Base-by-base conservation (phyloP, 2,329 filamentous ascomycete species). In the Paradendryphiella salina region DNA sequence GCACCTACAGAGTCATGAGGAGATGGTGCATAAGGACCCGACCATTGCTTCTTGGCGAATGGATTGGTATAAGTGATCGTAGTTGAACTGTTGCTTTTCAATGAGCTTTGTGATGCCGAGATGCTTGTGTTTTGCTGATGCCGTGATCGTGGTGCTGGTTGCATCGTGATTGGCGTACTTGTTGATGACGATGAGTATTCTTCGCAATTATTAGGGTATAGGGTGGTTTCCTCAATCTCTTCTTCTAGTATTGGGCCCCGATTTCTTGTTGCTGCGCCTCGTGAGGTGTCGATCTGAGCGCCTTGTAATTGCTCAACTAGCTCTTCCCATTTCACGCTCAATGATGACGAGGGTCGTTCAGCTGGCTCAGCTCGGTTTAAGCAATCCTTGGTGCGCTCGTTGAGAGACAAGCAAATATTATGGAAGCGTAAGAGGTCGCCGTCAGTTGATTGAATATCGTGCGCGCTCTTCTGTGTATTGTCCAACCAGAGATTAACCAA, bases 401-500 rank as follows among this genome's bases (percentile, higher is more conserved):
- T 74, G 10, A 82, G 73, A 11, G 70, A 71, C 8, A 75, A 64
- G 57, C 79, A 82, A 5, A 79, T 73, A 11, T 75, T 71, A 57
- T 82, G 79, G 60, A 82, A 82, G 6, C 70, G 69, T 5, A 74
- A 64, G 5, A 81, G 70, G 51, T 81, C 77, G 33, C 76, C 77
- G 26, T 78, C 76, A 0, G 70, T 60, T 0, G 67, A 54, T 46
- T 73, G 60, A 9, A 77, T 71, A 40, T 75, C 74, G 21, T 67
- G 66, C 4, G 72, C 65, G 17, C 58, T 66, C 37, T 71, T 67
- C 29, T 63, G 50, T 1, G 73, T 74, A 40, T 79, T 74, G 40
- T 90, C 86, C 0, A 88, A 80, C 89, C 89, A 95, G 10, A 94
- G 77, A 64, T 88, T 88, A 17, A 96, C 87, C 14, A 99, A 76